Conservation (phyloP, 2,329 filamentous ascomycete genomes). For the Dactylellina sp. region DNA sequence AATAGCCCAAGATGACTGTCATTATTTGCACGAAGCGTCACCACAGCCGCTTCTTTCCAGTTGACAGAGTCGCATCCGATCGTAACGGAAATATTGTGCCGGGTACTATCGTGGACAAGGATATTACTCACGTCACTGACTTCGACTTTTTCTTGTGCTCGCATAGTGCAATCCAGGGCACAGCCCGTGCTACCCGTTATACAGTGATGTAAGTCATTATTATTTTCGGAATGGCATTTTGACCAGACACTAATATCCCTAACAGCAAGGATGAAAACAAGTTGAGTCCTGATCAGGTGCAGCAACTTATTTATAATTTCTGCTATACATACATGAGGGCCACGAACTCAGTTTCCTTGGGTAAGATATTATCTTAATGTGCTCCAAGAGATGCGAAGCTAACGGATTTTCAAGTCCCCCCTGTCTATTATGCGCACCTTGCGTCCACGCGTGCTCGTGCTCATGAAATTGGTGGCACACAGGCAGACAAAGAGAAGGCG, state of each 20-base stretch:
- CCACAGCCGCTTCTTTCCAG: constrained; percentile 91
- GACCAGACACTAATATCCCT: constrained; percentile 7
- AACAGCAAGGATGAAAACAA: constrained; percentile 76
- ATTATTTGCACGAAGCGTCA: constrained; percentile 93
- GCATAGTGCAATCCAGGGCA: constrained; percentile 89
- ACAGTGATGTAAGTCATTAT: constrained; percentile 72
- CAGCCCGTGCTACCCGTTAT: constrained; percentile 91
- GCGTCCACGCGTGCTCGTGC: constrained; percentile 81
- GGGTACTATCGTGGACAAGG: constrained; percentile 86
- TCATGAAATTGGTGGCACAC: constrained; percentile 70
- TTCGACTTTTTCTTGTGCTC: constrained; percentile 85
- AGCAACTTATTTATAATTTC: constrained; percentile 92
- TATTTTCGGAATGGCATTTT: not conserved
- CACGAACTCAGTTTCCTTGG: constrained; percentile 89
- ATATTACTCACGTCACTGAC: constrained; percentile 90
- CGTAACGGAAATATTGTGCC: constrained; percentile 84
- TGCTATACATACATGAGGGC: constrained; percentile 93
- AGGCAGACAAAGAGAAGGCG: constrained; percentile 61
- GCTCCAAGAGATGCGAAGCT: constrained; percentile 7
- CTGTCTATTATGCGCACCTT: constrained; percentile 95
- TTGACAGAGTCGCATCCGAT: constrained; percentile 71
- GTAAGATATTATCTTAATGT: constrained; percentile 59
- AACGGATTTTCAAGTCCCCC: constrained; percentile 69
- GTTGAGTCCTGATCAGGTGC: constrained; percentile 75
- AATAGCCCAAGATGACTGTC: constrained; percentile 79